Conservation (phyloP, 2,329 filamentous ascomycete genomes). For the Endoconidiophora laricicola region DNA sequence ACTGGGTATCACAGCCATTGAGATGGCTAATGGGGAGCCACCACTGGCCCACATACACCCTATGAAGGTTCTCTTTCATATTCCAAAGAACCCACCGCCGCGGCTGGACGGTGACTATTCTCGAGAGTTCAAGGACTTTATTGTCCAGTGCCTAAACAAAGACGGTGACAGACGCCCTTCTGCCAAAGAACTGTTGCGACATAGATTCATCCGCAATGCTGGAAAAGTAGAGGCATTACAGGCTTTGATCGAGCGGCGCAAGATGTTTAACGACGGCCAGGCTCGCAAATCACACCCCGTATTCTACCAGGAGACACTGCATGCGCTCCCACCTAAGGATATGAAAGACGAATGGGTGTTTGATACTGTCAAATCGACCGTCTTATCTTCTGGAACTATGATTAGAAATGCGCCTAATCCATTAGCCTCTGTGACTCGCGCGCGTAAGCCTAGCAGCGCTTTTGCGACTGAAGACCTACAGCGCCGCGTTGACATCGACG, state of each 20-base stretch:
- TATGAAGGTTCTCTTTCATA: constrained; percentile 86
- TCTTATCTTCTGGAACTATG: constrained; percentile 14
- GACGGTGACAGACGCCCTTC: constrained; percentile 72
- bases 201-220: constrained; percentile 73
- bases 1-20: constrained; percentile 78
- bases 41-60: constrained; percentile 72
- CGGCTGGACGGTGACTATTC: constrained; percentile 74
- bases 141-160: constrained; percentile 79
- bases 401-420: neutral
- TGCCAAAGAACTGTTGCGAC: constrained; percentile 72
- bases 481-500: constrained; percentile 43
- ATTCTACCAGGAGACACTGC: constrained; percentile 87
- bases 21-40: constrained; percentile 78
- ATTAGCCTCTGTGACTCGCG: neutral
- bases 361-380: constrained; percentile 71
- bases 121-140: constrained; percentile 85
- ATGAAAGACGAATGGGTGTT: constrained; percentile 88
- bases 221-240: constrained; percentile 79
- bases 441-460: constrained; percentile 2
- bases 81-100: constrained; percentile 75
- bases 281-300: constrained; percentile 54
- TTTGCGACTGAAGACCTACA: constrained; percentile 38
- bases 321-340: constrained; percentile 47
- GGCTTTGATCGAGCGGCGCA: constrained; percentile 69
- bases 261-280: constrained; percentile 63